phyloP scores from a whole-genome alignment of 176 grass and related monocot genomes.

The Avena atlantica region DNA sequence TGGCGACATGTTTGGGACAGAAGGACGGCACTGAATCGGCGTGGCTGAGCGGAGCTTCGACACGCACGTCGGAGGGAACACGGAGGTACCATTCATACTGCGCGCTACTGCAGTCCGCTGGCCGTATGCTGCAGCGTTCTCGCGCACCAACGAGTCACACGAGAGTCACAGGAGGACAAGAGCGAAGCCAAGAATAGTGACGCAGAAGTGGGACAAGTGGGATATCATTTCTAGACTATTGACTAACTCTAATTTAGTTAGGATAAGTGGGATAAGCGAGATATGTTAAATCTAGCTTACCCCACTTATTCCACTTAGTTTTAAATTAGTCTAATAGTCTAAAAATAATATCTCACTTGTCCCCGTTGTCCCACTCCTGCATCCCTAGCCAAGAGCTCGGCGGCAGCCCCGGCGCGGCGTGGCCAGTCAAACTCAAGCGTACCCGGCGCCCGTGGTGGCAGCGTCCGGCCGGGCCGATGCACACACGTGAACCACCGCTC shows the following conservation, averaged over 20 bases:
- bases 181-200: background rate
- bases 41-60: background rate
- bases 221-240: too few relatives aligned
- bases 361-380: too few relatives aligned
- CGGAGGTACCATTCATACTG: background rate
- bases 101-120: background rate
- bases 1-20: constrained; percentile 9
- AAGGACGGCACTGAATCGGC: background rate
- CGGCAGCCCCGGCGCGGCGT: background rate
- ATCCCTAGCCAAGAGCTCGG: background rate
- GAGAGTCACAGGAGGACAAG: background rate
- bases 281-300: too few relatives aligned
- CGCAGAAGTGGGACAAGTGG: too few relatives aligned
- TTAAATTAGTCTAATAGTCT: too few relatives aligned
- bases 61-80: background rate
- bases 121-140: background rate
- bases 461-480: background rate
- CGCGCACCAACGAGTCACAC: background rate
- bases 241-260: too few relatives aligned
- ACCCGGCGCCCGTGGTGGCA: constrained; percentile 33
- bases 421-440: constrained; percentile 32
- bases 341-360: too few relatives aligned
- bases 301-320: too few relatives aligned
- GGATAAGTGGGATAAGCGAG: too few relatives aligned
- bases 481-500: constrained; percentile 46